Conservation (phyloP, 495 filamentous ascomycete genomes). For the Talaromyces trachyspermus region DNA sequence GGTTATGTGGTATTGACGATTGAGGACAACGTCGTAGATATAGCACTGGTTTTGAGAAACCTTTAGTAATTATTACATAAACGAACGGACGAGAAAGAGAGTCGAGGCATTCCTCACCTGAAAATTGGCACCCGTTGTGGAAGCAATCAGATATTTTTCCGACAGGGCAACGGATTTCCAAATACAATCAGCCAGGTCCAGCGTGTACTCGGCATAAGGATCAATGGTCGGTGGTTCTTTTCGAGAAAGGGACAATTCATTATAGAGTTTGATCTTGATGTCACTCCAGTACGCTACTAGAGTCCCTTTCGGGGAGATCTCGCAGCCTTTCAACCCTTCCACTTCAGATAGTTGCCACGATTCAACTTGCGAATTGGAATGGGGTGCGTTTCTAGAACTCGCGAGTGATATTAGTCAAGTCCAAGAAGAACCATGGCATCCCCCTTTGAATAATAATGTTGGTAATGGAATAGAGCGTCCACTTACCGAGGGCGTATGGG, state of each 20-base stretch:
- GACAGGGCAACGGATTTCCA: constrained; percentile 6
- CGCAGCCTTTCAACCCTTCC: constrained; percentile 18
- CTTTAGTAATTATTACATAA: neutral
- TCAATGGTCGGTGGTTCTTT: neutral
- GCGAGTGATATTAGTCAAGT: neutral
- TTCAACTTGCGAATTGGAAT: neutral
- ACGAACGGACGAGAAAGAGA: neutral
- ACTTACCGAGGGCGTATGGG: constrained; percentile 2
- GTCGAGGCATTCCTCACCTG: constrained; percentile 4
- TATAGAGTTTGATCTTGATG: constrained; percentile 21
- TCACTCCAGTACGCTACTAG: constrained; percentile 27
- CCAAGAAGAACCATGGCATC: neutral
- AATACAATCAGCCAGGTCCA: neutral
- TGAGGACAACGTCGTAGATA: constrained; percentile 1
- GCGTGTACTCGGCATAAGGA: neutral
- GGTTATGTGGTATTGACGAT: neutral
- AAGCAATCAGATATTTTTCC: constrained; percentile 4
- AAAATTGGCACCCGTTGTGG: constrained; percentile 7
- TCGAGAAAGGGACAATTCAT: constrained; percentile 14
- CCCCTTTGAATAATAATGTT: no score
- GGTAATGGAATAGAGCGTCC: no score
- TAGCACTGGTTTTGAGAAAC: constrained; percentile 5
- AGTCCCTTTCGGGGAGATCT: constrained; percentile 18
- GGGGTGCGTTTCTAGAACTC: neutral
- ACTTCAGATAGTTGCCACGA: neutral